Base-by-base conservation (phyloP, 768 basidiomycete species). In the Suillus spraguei region DNA sequence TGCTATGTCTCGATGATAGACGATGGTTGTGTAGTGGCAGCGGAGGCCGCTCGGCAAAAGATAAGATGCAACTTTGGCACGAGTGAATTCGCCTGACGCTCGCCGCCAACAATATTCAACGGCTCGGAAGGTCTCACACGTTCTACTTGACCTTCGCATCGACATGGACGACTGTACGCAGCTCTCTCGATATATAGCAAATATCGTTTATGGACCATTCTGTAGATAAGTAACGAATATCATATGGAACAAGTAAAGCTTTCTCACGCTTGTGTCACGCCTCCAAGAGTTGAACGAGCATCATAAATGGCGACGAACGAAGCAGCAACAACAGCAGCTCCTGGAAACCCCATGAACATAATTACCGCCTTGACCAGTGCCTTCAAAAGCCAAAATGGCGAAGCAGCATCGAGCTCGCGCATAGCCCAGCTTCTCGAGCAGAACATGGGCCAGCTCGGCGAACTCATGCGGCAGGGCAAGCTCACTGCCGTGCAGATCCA, bases 391-490 rank as follows among this genome's bases (percentile, higher is more conserved):
- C 86, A 87, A 64, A 87, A 83, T 4, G 90, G 89, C 46, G 88
- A 88, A 53, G 75, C 80, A 39, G 77, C 87, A 61, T 79, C 85
- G 11, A 82, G 84, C 62, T 87, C 90, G 67, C 82, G 81, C 64
- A 84, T 91, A 66, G 87, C 89, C 0, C 82, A 85, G 63, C 79
- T 90, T 14, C 82, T 90, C 50, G 76, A 86, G 4, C 79, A 84
- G 60, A 92, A 91, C 73, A 91, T 91, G 88, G 79, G 78, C 36
- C 86, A 83, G 60, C 76, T 85, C 13, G 78, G 78, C 35, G 80
- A 85, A 62, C 81, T 92, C 22, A 88, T 88, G n/a, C 87, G 88
- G 69, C 88, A 91, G 66, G 91, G 91, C 22, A 91, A 90, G 75
- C 83, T 92, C 17, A 89, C 83, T 56, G 86, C 87, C 59, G 77